Evolutionary conservation across 192 early-diverging fungal species (phyloP), one percentile per base, ranked within the genome.

Genomic region (Chytriomyces sp.): DNA sequence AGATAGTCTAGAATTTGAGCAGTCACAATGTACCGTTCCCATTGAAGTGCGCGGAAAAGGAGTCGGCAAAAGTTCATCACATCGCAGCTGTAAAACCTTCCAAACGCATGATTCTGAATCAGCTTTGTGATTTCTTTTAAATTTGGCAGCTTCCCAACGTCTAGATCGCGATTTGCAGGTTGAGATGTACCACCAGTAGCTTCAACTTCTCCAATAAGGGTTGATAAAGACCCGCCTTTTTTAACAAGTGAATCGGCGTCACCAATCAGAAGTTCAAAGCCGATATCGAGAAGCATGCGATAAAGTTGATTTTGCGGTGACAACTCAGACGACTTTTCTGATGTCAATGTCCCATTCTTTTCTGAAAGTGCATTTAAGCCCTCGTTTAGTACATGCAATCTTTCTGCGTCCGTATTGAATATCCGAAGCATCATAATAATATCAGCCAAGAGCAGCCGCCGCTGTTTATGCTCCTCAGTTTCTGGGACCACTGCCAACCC

Each of bases 1-100:
- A 71, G 23, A 16, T 64, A 72, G n/a, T 85, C 81, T 9, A 85
- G 20, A 5, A 80, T 16, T 49, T 81, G 72, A 3, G 75, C 78
- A 10, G 80, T 60, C 5, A 80, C 61, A 44, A 49, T 69, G 68
- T 80, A 85, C 23, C 83, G 65, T 59, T 85, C 80, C 78, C 76
- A 85, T 61, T 85, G 83, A 35, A 64, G 61, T 20, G 60, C 57
- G 35, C 45, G 61, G 59, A 80, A 85, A 5, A 80, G 68, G 35
- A 76, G 44, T 23, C 83, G 26, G 11, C 64, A 45, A n/a, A 80
- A 74, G 11, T 46, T 73, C 64, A 85, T 77, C 11, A 80, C 9
- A 64, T 85, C 81, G 6, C 45, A 49, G 20, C 72, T 48, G 44
- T 77, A 8, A 60, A 85, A 77, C 20, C 68, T 13, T 7, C 45